Evolutionary conservation across 2,329 filamentous ascomycete genomes (phyloP).

Genomic region (Exophiala sp.): DNA sequence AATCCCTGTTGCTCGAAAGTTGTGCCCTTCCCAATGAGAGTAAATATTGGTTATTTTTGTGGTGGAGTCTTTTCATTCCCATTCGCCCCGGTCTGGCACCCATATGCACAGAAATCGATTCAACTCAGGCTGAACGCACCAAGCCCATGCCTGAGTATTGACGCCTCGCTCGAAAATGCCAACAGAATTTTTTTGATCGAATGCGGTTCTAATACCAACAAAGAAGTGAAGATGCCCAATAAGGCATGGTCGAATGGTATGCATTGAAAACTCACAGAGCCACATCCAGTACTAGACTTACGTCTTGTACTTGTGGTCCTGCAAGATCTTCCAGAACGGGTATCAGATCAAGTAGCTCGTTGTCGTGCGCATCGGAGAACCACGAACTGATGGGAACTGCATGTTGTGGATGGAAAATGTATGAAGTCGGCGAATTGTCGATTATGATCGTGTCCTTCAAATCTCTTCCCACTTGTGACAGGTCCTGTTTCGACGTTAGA

Average conservation of each 20-base stretch:
- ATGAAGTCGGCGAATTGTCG: constrained; percentile 97
- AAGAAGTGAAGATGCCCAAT: constrained; percentile 7
- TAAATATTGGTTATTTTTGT: constrained; percentile 14
- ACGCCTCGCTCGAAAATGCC: constrained; percentile 23
- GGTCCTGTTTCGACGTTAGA: constrained; percentile 53
- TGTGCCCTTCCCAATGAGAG: constrained; percentile 11
- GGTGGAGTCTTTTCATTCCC: constrained; percentile 10
- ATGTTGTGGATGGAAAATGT: constrained; percentile 99
- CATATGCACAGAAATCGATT: constrained; percentile 8
- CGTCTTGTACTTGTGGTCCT: constrained; percentile 81
- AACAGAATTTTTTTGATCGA: constrained; percentile 19
- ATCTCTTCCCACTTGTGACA: constrained; percentile 93
- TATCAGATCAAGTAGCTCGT: constrained; percentile 94
- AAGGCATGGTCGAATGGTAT: not conserved
- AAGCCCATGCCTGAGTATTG: constrained; percentile 12
- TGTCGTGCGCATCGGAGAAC: constrained; percentile 99
- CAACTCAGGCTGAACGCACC: constrained; percentile 8
- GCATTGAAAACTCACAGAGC: constrained; percentile 48
- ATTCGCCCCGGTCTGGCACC: constrained; percentile 16
- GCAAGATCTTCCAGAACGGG: constrained; percentile 97
- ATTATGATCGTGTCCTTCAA: constrained; percentile 98
- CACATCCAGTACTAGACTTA: constrained; percentile 96
- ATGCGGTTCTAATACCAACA: constrained; percentile 24
- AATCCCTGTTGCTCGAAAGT: constrained; percentile 2
- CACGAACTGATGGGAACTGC: constrained; percentile 99